A percentile compares a stretch with the other conserved stretches of the same genome.
phyloP scores from a whole-genome alignment of 768 basidiomycete species.

The Russula emetica region DNA sequence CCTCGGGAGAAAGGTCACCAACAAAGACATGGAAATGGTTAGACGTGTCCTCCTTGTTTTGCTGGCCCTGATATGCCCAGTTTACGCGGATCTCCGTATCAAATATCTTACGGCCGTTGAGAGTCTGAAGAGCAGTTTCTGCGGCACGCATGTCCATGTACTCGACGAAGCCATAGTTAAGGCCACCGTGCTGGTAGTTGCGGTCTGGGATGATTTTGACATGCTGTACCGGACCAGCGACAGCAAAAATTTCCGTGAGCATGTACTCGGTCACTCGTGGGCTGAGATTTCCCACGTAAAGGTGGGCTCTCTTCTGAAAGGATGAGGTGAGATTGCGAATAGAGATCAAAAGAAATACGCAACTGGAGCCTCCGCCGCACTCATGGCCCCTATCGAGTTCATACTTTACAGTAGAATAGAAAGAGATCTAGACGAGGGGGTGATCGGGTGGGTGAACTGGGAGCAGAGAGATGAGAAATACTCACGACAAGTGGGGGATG shows the following conservation, averaged over 20 bases:
- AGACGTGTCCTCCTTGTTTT: constrained; percentile 98
- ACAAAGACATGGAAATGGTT: constrained; percentile 98
- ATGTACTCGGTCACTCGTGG: constrained; percentile 99
- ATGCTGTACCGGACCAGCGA: constrained; percentile 94
- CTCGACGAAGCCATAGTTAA: constrained; percentile 99
- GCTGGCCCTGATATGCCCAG: constrained; percentile 98
- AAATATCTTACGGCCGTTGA: constrained; percentile 99
- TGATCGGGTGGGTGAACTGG: background rate
- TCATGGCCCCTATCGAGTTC: constrained; percentile 69
- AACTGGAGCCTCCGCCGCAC: constrained; percentile 73
- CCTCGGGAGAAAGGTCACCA: constrained; percentile 98
- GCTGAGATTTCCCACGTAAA: constrained; percentile 97
- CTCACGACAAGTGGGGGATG: constrained; percentile 35
- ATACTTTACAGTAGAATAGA: constrained; percentile 47
- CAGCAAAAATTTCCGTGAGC: constrained; percentile 96
- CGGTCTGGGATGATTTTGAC: constrained; percentile 99
- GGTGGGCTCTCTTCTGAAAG: constrained; percentile 82
- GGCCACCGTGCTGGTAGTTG: constrained; percentile 98
- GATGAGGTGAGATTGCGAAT: constrained; percentile 26
- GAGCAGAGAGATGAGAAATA: constrained; percentile 43
- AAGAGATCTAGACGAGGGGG: constrained; percentile 18
- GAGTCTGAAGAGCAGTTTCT: constrained; percentile 96
- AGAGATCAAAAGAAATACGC: constrained; percentile 32
- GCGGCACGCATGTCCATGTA: constrained; percentile 98
- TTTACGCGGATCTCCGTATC: constrained; percentile 99